Evolutionary conservation across 768 basidiomycete genomes (phyloP), one percentile per base, ranked within the genome.

Genomic region (Mycena alexandri): DNA sequence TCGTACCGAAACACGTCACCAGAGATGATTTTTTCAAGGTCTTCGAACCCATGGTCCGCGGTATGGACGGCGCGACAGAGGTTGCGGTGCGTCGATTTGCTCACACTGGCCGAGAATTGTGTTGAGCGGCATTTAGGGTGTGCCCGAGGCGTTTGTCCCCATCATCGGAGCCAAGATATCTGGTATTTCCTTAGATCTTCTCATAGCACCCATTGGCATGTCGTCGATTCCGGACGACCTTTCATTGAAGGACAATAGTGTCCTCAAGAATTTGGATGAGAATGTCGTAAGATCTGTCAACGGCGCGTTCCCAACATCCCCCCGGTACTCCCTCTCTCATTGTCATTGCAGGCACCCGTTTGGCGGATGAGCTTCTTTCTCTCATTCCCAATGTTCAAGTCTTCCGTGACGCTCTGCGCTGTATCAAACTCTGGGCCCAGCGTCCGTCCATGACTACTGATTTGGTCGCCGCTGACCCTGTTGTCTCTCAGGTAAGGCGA

Each of bases 341-440:
- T 44, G 47, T 11, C 36, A 14, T 43, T 33, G 8, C 72, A 97
- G 96, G 96, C 63, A 96, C 96, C 29, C 87, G 98, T 50, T 95
- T 98, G 14, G 96, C 94, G 34, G 96, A 99, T 74, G 93, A 96
- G 78, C 96, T 99, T 63, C 81, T 99, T 71, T 90, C 95, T 36
- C 85, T 99, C 21, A 96, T 99, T 1, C 97, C 98, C 10, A 92
- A 98, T 74, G 94, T 97, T 11, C 86, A 90, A 65, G 94, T 97
- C 19, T 99, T 98, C 82, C 91, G 98, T 65, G 95, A 96, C 73
- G 91, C 98, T 9, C 79, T 99, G 67, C 87, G 98, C 68, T 96
- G 96, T 75, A 98, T 99, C 76, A 97, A 98, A 78, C 84, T 99
- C 17, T 99, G 98, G 98, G 98, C 98, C 3, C 92, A 95, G 80